phyloP scores from a whole-genome alignment of 495 filamentous ascomycete species.

The Penicillium herquei region DNA sequence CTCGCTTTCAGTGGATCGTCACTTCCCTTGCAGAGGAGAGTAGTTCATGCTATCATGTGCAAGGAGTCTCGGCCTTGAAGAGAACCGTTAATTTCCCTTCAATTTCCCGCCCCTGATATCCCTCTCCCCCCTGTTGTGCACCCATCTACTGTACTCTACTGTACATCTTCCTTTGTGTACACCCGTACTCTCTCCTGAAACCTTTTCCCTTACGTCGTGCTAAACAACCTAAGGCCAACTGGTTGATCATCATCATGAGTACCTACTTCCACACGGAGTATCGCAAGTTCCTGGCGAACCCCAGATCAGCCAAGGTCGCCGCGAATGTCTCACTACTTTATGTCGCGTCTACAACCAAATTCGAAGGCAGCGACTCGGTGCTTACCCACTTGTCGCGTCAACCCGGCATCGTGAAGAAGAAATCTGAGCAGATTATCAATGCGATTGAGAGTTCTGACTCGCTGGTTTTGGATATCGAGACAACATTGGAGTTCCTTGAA shows the following conservation, averaged over 20 bases:
- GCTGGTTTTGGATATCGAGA: conserved; percentile 76
- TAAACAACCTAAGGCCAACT: conserved; percentile 1
- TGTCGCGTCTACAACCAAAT: conserved; percentile 80
- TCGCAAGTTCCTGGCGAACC: conserved; percentile 72
- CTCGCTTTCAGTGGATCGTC: neutral
- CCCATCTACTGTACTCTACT: too few relatives aligned
- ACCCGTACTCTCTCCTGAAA: conserved; percentile 2
- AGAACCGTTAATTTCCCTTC: neutral
- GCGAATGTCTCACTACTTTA: conserved; percentile 79
- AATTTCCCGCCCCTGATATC: conserved; percentile 1
- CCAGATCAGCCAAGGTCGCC: conserved; percentile 62
- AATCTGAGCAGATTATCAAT: conserved; percentile 69
- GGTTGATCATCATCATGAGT: conserved; percentile 44
- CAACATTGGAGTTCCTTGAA: conserved; percentile 73
- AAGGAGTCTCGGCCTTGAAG: conserved; percentile 1
- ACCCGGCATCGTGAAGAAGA: conserved; percentile 67
- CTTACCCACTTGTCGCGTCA: conserved; percentile 72
- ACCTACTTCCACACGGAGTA: conserved; percentile 61
- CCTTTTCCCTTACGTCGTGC: conserved; percentile 10
- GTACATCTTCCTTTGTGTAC: conserved; percentile 2
- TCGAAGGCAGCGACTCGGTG: conserved; percentile 67
- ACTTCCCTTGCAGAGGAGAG: neutral
- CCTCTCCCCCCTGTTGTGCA: neutral
- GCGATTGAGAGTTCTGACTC: conserved; percentile 67
- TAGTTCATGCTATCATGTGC: conserved; percentile 1